Evolutionary conservation across 495 filamentous ascomycete genomes (phyloP), one percentile per base, ranked within the genome.

Genomic region (Talaromyces stipitatus): DNA sequence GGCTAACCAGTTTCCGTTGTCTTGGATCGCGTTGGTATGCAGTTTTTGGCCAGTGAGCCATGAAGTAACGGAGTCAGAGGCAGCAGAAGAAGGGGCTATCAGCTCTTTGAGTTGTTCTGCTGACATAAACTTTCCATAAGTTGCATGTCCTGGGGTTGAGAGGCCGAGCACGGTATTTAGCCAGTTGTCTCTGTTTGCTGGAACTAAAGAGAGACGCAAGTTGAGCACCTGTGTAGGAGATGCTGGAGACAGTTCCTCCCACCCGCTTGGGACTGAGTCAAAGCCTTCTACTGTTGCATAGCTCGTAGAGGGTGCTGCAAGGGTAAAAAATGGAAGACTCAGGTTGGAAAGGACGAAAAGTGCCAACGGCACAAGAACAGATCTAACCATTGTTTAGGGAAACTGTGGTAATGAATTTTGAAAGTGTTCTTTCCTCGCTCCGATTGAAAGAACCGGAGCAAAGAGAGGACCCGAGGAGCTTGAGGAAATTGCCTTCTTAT

Each of bases 1-100:
- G 41, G 76, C 82, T 57, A 88, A 72, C 77, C 79, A 85, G 62
- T 86, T 81, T 14, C 80, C 76, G 62, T 82, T 72, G 38, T 78
- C 64, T 51, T 79, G 50, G 30, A 84, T 71, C 2, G 47, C 47
- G 22, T 26, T 12, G 8, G 47, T 7, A 28, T 22, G 16, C 8
- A 50, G 22, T n/a, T 12, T 28, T 4, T 50, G 2, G 11, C 26
- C 47, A 11, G 16, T 28, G 16, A 50, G 47, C 47, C 47, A 50
- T 2, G 47, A 50, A 4, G 3, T 28, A 3, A 50, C 47, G n/a
- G 26, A 11, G 9, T 50, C 47, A 26, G 26, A 28, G 16, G 47
- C 26, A 9, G 20, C 47, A 14, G 20, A 4, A 5, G 47, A 24
- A 7, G 47, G 47, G 23, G 22, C 22, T 4, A 26, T 7, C 3